A percentile compares a stretch with the other conserved stretches of the same genome.
These are phyloP conservation scores for Lentinula aciculospora DNA, from an alignment of 768 basidiomycete species.

Conservation along the genomic window DNA sequence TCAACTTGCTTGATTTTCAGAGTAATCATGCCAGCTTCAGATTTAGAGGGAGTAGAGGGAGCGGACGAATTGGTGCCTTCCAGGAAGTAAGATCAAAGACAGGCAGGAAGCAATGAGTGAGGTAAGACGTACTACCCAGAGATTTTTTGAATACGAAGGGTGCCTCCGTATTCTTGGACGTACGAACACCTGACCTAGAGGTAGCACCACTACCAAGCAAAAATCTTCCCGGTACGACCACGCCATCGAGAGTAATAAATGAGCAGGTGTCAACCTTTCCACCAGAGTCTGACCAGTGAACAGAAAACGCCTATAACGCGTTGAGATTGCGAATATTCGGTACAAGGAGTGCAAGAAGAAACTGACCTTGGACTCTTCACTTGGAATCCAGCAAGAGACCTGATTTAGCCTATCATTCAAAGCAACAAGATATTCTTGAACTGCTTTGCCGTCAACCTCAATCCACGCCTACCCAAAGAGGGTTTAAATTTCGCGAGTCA, in stretches of 20 bases:
- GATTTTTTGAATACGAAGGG: constrained; percentile 56
- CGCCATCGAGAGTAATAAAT: constrained; percentile 62
- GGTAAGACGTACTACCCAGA: constrained; percentile 22
- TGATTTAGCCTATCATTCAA: constrained; percentile 36
- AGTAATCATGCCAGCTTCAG: constrained; percentile 47
- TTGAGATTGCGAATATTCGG: not conserved
- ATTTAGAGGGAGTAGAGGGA: constrained; percentile 10
- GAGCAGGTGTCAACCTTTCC: constrained; percentile 47
- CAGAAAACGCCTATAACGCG: constrained; percentile 42
- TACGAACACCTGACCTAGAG: constrained; percentile 47
- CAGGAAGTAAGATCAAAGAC: too few relatives aligned
- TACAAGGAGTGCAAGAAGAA: too few relatives aligned
- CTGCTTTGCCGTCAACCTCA: constrained; percentile 36
- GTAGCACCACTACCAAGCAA: constrained; percentile 51
- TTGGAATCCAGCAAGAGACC: constrained; percentile 67
- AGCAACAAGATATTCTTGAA: constrained; percentile 54
- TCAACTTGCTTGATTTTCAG: constrained; percentile 41
- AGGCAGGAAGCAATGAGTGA: not conserved
- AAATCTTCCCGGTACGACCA: constrained; percentile 57
- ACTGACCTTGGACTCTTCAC: constrained; percentile 52
- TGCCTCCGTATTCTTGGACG: constrained; percentile 42
- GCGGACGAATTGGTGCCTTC: not conserved
- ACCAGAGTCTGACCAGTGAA: constrained; percentile 63
- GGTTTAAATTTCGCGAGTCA: not conserved
- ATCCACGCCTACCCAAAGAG: constrained; percentile 46